Base-by-base conservation (phyloP, 352 stramenopile genomes). In the Phytophthora quininea region DNA sequence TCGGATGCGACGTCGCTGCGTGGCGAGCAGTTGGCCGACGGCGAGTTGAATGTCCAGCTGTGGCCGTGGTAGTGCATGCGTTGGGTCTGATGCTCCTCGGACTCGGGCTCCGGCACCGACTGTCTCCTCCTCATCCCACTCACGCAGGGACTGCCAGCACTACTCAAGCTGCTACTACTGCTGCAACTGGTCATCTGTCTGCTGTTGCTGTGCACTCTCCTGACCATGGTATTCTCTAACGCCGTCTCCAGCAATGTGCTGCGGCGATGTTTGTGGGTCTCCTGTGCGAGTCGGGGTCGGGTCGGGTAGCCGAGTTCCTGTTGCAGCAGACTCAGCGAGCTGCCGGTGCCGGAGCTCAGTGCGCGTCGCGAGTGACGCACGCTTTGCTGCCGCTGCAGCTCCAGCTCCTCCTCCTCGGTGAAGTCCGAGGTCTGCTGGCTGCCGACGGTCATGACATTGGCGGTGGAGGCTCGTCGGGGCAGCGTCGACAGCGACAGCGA, bases 261-360 rank as follows among this genome's bases (percentile, higher is more conserved):
- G 19, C 71, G 74, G 50, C 76, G 77, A 54, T 73, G 69, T 27
- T 61, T 74, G 47, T 83, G 56, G 30, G 58, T 7, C 43, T 74
- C 47, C 15, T 31, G 0, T 9, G 57, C 33, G 43, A 66, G 31
- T 4, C 62, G 57, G 1, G 56, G 54, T 14, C 71, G 57, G 8
- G 73, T 64, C 10, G 84, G 82, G 64, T 93, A 93, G n/a, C 84
- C 84, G 19, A 93, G 84, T 65, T 93, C 84, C 48, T 90, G 63
- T 46, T 93, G 84, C 37, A 93, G 55, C 31, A 92, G 69, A 61
- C 84, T 92, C 29, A 86, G 67, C 11, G 69, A 76, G 15, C 60
- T 69, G 42, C 67, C 54, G 29, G 75, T 73, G 46, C 86, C 82
- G 24, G 80, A 85, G 58, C 81, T 91, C 60, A 90, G 82, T 33